These are phyloP conservation scores for Cladosporium sp. DNA, from an alignment of 2,329 filamentous ascomycete genomes.

Conservation along the genomic window DNA sequence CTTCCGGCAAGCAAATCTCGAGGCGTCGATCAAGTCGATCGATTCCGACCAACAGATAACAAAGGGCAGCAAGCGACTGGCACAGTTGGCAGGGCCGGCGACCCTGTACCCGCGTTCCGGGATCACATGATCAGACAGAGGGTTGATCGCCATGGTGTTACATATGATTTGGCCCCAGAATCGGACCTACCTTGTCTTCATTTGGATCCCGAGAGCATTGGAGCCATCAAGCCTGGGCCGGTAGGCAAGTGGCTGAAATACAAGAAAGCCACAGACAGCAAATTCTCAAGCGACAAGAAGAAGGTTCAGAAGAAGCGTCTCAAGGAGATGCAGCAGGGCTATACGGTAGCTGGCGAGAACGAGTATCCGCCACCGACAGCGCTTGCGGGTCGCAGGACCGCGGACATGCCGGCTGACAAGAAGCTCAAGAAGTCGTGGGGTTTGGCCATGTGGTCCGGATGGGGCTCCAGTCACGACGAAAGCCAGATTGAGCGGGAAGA, in stretches of 20 bases:
- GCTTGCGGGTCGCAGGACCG: slow-evolving; percentile 54
- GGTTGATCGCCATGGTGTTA: slow-evolving; percentile 75
- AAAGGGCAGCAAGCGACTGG: slow-evolving; percentile 32
- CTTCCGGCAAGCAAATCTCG: slow-evolving; percentile 23
- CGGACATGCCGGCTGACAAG: slow-evolving; percentile 52
- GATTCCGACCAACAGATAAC: slow-evolving; percentile 21
- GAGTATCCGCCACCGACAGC: slow-evolving; percentile 84
- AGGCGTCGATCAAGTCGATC: slow-evolving; percentile 20
- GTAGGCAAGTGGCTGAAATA: slow-evolving; percentile 80
- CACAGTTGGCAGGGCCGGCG: slow-evolving; percentile 81
- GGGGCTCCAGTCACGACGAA: slow-evolving; percentile 88
- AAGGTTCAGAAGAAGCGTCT: slow-evolving; percentile 73
- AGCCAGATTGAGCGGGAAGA: slow-evolving; percentile 66
- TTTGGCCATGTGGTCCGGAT: slow-evolving; percentile 79
- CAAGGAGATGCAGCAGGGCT: slow-evolving; percentile 71
- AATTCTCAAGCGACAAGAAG: slow-evolving; percentile 68
- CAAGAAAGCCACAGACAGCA: slow-evolving; percentile 72
- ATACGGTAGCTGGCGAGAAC: slow-evolving; percentile 67
- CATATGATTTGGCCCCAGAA: slow-evolving; percentile 67
- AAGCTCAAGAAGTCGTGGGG: slow-evolving; percentile 60
- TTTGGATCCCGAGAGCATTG: slow-evolving; percentile 66
- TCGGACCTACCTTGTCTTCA: slow-evolving; percentile 67
- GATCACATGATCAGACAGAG: slow-evolving; percentile 91
- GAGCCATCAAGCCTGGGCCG: slow-evolving; percentile 76
- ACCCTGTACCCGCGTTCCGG: slow-evolving; percentile 76